Conservation (phyloP, 306 rosid genomes). For the Coriaria nepalensis region DNA sequence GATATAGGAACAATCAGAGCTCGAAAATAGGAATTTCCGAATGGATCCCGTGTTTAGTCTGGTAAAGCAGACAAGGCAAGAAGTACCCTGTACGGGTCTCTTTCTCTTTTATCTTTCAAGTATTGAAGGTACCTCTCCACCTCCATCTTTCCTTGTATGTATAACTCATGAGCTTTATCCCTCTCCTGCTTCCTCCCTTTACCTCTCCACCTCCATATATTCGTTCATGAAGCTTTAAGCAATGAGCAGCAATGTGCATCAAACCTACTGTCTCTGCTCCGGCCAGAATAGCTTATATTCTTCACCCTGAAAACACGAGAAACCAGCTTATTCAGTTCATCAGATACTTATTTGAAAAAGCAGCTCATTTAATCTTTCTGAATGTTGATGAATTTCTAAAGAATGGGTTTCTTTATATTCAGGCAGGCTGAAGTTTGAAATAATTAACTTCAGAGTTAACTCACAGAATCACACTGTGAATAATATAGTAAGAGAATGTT, state of each 20-base stretch:
- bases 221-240: too few species aligned
- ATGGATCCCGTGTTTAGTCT: slow-evolving; percentile 33
- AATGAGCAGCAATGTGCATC: too few species aligned
- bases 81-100: slow-evolving; percentile 60
- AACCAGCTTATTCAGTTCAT: not conserved
- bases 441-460: too few species aligned
- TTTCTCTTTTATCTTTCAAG: slow-evolving; percentile 53
- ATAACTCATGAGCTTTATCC: slow-evolving; percentile 43
- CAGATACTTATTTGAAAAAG: not conserved
- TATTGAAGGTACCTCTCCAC: slow-evolving; percentile 58
- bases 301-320: slow-evolving; percentile 55
- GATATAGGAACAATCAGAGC: slow-evolving; percentile 21
- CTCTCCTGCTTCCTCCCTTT: slow-evolving; percentile 56
- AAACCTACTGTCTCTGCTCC: slow-evolving; percentile 17
- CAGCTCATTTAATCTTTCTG: not conserved
- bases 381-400: too few species aligned
- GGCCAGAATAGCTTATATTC: slow-evolving; percentile 90
- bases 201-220: not conserved
- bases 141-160: slow-evolving; percentile 55
- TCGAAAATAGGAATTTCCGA: slow-evolving; percentile 75
- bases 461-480: too few species aligned
- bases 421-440: too few species aligned
- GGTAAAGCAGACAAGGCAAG: slow-evolving; percentile 43
- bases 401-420: too few species aligned
- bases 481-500: slow-evolving; percentile 1